phyloP scores from a whole-genome alignment of 345 rosid species.

The Boechera retrofracta region DNA sequence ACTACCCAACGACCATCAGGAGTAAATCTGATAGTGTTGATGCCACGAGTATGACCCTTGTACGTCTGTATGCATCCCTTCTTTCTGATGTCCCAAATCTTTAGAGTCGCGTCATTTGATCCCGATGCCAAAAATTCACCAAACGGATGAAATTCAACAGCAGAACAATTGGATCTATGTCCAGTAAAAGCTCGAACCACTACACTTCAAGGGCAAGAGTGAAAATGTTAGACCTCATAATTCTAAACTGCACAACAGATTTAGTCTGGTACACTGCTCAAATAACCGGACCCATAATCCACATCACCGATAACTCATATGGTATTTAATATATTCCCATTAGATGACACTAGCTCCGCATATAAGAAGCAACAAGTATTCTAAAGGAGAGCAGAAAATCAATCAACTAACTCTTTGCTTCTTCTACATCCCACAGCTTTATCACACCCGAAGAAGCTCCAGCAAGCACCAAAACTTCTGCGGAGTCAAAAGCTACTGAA shows the following conservation, averaged over 20 bases:
- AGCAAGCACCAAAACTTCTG: slow-evolving; percentile 50
- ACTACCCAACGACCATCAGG: slow-evolving; percentile 99
- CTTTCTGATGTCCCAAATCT: slow-evolving; percentile 95
- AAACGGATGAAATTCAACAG: slow-evolving; percentile 96
- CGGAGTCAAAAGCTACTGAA: slow-evolving; percentile 49
- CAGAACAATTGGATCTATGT: slow-evolving; percentile 89
- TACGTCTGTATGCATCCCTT: slow-evolving; percentile 96
- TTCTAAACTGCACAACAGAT: slow-evolving; percentile 1
- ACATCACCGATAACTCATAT: neutral
- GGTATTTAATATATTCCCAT: neutral
- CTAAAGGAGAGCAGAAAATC: slow-evolving; percentile 33
- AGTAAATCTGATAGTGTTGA: slow-evolving; percentile 77
- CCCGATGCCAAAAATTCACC: slow-evolving; percentile 99
- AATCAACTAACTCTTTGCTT: slow-evolving; percentile 50
- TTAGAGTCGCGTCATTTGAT: slow-evolving; percentile 75
- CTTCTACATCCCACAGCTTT: slow-evolving; percentile 50
- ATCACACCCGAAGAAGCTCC: slow-evolving; percentile 51
- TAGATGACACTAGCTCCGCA: neutral
- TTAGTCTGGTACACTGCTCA: slow-evolving; percentile 11
- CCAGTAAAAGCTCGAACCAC: slow-evolving; percentile 98
- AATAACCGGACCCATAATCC: neutral
- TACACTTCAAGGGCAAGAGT: slow-evolving; percentile 86
- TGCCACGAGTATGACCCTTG: slow-evolving; percentile 86
- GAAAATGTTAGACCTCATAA: slow-evolving; percentile 50
- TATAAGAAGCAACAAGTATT: neutral